phyloP scores from a whole-genome alignment of 257 asterid genomes.

The Eucommia ulmoides region DNA sequence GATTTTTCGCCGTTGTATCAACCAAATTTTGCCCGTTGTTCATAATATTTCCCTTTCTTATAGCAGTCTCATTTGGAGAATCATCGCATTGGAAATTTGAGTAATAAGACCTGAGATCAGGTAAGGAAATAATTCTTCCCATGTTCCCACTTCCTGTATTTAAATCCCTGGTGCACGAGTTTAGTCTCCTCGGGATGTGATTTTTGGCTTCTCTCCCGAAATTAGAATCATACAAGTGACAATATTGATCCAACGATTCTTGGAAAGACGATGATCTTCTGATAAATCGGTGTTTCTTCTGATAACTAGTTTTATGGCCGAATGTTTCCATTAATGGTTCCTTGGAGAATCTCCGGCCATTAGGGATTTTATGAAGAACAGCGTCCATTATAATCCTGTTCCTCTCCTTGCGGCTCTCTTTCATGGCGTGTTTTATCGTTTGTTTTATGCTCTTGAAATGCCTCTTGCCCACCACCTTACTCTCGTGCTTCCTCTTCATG shows the following conservation, averaged over 20 bases:
- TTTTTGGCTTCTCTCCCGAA: constrained; percentile 22
- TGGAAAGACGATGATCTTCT: constrained; percentile 45
- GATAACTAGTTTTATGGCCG: constrained; percentile 6
- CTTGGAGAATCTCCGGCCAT: constrained; percentile 27
- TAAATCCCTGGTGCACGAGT: too few relatives aligned
- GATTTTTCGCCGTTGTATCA: constrained; percentile 10
- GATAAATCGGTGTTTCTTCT: constrained; percentile 5
- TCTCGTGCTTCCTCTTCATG: constrained; percentile 20
- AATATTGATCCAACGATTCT: constrained; percentile 39
- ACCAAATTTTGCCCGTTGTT: constrained; percentile 13
- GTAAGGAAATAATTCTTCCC: constrained; percentile 58
- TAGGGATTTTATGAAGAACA: constrained; percentile 57
- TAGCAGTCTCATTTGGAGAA: constrained; percentile 8
- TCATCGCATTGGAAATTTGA: constrained; percentile 33
- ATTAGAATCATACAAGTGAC: constrained; percentile 24
- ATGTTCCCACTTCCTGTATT: too few relatives aligned
- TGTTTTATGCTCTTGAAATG: constrained; percentile 52
- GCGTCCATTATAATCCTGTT: constrained; percentile 67
- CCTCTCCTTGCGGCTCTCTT: constrained; percentile 55
- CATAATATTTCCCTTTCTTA: constrained; percentile 11
- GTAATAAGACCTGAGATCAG: constrained; percentile 56
- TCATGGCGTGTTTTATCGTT: constrained; percentile 47
- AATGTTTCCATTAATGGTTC: constrained; percentile 6
- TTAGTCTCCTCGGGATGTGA: too few relatives aligned
- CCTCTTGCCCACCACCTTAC: constrained; percentile 27